Evolutionary conservation across 345 rosid genomes (phyloP).

Genomic region (Draba incana): DNA sequence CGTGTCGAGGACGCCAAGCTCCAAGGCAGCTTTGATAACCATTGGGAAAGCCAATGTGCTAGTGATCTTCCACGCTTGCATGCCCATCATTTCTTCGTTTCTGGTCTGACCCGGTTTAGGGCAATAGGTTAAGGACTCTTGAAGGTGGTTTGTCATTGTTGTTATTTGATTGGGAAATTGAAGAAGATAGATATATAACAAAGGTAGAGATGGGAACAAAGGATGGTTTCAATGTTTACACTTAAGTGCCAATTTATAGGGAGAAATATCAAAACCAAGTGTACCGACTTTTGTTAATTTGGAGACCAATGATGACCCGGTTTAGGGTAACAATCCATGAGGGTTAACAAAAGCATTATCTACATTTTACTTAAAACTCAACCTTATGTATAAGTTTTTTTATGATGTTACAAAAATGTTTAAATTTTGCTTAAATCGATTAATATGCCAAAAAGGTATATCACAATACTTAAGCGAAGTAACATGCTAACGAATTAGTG

Average conservation of each 20-base stretch:
- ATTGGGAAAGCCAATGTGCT: too few species aligned
- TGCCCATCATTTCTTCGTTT: too few species aligned
- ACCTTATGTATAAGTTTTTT: background rate
- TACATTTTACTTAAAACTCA: background rate
- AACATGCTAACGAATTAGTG: background rate
- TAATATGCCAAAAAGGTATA: too few species aligned
- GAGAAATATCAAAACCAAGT: background rate
- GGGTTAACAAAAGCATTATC: background rate
- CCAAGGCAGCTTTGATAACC: too few species aligned
- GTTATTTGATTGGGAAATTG: background rate
- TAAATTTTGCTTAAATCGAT: background rate
- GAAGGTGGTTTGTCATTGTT: background rate
- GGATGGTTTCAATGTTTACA: background rate
- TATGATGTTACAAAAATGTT: background rate
- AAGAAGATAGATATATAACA: background rate
- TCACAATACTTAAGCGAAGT: background rate
- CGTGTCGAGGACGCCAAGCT: too few species aligned
- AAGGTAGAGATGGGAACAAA: slow-evolving; percentile 5
- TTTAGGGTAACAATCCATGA: too few species aligned
- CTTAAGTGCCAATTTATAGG: background rate
- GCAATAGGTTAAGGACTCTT: background rate
- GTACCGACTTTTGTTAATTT: background rate
- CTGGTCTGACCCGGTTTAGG: background rate
- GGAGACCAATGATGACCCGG: too few species aligned
- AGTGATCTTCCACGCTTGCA: too few species aligned